Percentiles rank a stretch among this genome's conserved stretches.
Conservation (phyloP, 192 early-diverging fungal species). For the Coemansia sp. region DNA sequence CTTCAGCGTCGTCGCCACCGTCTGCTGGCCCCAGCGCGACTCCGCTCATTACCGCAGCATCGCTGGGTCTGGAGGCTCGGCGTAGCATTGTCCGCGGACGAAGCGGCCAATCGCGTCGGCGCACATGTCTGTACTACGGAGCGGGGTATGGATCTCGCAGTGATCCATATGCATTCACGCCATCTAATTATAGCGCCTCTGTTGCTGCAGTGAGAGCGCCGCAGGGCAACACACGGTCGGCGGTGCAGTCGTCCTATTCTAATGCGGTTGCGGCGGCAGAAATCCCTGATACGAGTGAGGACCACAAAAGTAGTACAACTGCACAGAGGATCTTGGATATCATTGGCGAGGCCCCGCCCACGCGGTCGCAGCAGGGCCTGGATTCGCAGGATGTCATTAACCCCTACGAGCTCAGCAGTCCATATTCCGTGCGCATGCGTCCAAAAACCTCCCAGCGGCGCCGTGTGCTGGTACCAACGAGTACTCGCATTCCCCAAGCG, state of each 20-base stretch:
- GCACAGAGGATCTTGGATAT: constrained; percentile 48
- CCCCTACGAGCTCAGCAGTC: constrained; percentile 45
- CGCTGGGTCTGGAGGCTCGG: constrained; percentile 33
- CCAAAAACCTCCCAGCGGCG: constrained; percentile 30
- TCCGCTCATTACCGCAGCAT: constrained; percentile 30
- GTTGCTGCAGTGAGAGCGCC: not conserved
- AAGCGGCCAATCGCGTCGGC: constrained; percentile 4
- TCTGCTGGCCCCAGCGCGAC: constrained; percentile 6
- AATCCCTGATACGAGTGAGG: not conserved
- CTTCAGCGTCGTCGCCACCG: not conserved
- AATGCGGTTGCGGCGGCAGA: not conserved
- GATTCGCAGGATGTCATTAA: constrained; percentile 21
- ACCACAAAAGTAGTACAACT: constrained; percentile 36
- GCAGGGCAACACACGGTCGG: constrained; percentile 2
- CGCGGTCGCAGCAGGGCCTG: constrained; percentile 19
- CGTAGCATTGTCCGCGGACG: constrained; percentile 22
- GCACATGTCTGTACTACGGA: constrained; percentile 36
- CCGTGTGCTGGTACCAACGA: constrained; percentile 35
- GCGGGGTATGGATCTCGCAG: constrained; percentile 41
- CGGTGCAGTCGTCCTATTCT: not conserved
- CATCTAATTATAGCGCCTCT: constrained; percentile 7
- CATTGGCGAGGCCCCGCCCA: constrained; percentile 41
- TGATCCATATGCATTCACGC: constrained; percentile 26
- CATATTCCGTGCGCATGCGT: constrained; percentile 34
- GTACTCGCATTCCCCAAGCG: constrained; percentile 27